Evolutionary conservation across 108 stramenopile species (phyloP).

Genomic region (Fragilariopsis cylindrus): DNA sequence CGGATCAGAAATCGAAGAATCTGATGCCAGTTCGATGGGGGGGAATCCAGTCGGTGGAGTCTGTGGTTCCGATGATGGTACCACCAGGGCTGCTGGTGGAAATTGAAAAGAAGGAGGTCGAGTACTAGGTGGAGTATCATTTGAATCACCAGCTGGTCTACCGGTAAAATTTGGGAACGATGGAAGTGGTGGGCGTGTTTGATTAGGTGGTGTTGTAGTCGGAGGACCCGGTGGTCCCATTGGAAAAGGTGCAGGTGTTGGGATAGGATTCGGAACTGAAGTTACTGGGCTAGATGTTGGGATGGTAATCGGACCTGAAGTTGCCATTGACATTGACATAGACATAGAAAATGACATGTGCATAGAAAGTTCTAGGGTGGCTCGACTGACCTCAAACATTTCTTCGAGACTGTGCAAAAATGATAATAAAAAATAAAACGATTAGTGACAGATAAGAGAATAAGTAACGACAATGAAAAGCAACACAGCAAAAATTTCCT

Average conservation of each 20-base stretch:
- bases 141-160: background rate
- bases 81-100: background rate
- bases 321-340: background rate
- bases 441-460: background rate
- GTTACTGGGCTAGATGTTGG: background rate
- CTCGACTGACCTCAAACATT: slow-evolving; percentile 1
- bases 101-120: background rate
- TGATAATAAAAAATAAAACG: background rate
- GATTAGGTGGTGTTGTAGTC: background rate
- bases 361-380: slow-evolving; percentile 5
- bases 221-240: background rate
- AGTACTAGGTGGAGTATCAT: background rate
- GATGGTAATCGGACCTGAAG: background rate
- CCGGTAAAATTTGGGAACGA: too few species aligned
- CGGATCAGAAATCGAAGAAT: background rate
- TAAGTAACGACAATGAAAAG: background rate
- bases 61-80: background rate
- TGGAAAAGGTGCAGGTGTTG: background rate
- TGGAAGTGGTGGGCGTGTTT: background rate
- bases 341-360: slow-evolving; percentile 17
- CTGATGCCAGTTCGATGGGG: background rate
- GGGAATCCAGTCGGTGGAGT: slow-evolving; percentile 11
- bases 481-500: background rate
- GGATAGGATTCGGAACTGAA: background rate
- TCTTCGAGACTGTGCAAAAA: slow-evolving; percentile 11